Base-by-base conservation (phyloP, 2,329 filamentous ascomycete species). In the Xylaria sp. region DNA sequence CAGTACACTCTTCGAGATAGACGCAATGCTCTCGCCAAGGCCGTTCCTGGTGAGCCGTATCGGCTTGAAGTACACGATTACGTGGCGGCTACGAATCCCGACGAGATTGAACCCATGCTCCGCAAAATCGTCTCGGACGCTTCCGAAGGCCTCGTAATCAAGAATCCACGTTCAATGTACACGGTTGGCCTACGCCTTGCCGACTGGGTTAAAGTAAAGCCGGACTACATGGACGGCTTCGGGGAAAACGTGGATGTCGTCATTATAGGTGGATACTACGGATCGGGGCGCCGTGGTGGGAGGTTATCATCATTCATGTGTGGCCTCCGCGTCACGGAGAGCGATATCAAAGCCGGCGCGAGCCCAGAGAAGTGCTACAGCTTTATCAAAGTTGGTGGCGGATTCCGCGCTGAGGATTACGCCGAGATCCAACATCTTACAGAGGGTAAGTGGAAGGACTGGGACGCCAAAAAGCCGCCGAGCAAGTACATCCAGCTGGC, bases 341-440 rank as follows among this genome's bases (percentile, higher is more conserved):
- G 88, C 63, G 84, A 90, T 31, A 83, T 90, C 33, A 79, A 82
- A 35, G 79, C 80, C 2, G 85, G 85, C 2, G 80, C 80, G 4
- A 84, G 87, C 63, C 84, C 87, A 0, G 89, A 91, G 76, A 93
- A 92, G 74, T 96, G 88, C 72, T 91, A 88, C 70, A 97, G 93
- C n/a, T 97, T 99, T 78, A 96, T 93, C 83, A 97, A 95, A 75
- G 95, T 99, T 15, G 95, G 95, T n/a, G 95, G 95, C 54, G 95
- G 95, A 0, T 93, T 98, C 74, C 88, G 86, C 13, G 89, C 87
- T 0, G 87, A 90, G 54, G 95, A 99, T 71, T 98, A 97, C 73
- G 87, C 90, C 0, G 87, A 90, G 59, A 89, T 99, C 46, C 83
- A 87, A 4, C 92, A 96, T 70, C 84, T 87, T 23, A 98, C 94